A percentile compares a stretch with the other conserved stretches of the same genome.
These are phyloP conservation scores for Monilinia fructigena DNA, from an alignment of 2,329 filamentous ascomycete genomes.

Conservation along the genomic window DNA sequence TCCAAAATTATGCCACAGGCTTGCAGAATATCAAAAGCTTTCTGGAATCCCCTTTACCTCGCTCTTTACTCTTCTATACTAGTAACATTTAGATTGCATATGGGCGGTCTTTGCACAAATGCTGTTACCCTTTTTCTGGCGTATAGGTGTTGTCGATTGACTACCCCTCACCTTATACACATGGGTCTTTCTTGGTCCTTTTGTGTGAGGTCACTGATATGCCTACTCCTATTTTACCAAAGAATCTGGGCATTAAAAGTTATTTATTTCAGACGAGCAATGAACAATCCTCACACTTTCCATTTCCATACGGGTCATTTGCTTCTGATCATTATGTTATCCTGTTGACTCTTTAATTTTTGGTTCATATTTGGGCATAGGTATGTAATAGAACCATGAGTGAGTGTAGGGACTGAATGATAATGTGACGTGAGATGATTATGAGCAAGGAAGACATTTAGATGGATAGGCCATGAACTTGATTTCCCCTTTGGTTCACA, in stretches of 20 bases:
- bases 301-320: background rate
- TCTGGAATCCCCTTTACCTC: slow-evolving; percentile 2
- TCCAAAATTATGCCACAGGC: slow-evolving; percentile 22
- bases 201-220: background rate
- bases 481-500: background rate
- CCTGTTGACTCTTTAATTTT: background rate
- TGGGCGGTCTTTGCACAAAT: slow-evolving; percentile 34
- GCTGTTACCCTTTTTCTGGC: slow-evolving; percentile 11
- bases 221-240: slow-evolving; percentile 3
- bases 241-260: slow-evolving; percentile 20
- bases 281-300: background rate
- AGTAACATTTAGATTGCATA: slow-evolving; percentile 35
- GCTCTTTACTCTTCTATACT: slow-evolving; percentile 19
- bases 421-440: background rate
- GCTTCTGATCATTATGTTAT: slow-evolving; percentile 1
- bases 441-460: background rate
- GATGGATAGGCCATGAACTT: background rate
- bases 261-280: slow-evolving; percentile 18
- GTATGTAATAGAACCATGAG: background rate
- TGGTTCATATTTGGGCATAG: background rate
- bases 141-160: slow-evolving; percentile 16
- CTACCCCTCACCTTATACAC: slow-evolving; percentile 14
- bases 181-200: slow-evolving; percentile 14
- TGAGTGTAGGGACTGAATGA: background rate
- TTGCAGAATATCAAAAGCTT: slow-evolving; percentile 15